Conservation (phyloP, 805 yeast genomes). For the Wilhelminamyces savonicus region DNA sequence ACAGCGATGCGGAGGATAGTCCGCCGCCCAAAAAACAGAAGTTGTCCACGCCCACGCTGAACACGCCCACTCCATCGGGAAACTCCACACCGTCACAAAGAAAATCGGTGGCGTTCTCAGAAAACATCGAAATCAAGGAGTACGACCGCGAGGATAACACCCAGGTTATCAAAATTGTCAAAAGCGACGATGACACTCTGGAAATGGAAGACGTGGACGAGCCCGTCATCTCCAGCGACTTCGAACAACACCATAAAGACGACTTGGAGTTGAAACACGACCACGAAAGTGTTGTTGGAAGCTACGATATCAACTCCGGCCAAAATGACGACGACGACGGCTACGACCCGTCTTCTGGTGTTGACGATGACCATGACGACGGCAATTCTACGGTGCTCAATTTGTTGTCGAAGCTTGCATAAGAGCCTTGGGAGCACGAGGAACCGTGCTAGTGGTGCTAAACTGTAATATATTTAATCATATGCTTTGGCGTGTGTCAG, state of each 20-base stretch:
- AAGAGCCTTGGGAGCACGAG: too few relatives aligned
- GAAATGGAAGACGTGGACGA: constrained; percentile 10
- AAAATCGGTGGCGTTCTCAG: constrained; percentile 35
- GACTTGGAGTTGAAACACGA: constrained; percentile 24
- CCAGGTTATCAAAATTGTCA: constrained; percentile 14
- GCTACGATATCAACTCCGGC: too few relatives aligned
- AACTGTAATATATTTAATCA: neutral
- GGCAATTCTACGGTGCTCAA: constrained; percentile 20
- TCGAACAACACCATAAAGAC: constrained; percentile 24
- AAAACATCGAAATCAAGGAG: constrained; percentile 36
- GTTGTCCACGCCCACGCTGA: too few relatives aligned
- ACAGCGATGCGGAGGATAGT: constrained; percentile 11
- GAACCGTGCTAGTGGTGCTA: too few relatives aligned
- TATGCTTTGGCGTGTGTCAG: neutral
- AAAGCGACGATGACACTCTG: constrained; percentile 14
- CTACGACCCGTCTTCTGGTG: constrained; percentile 13
- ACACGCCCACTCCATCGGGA: constrained; percentile 16
- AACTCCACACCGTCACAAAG: constrained; percentile 21
- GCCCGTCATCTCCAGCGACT: constrained; percentile 8
- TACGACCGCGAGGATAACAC: constrained; percentile 32
- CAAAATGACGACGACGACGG: constrained; percentile 7
- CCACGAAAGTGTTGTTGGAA: neutral
- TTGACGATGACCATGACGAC: constrained; percentile 3
- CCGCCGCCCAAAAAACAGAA: constrained; percentile 9
- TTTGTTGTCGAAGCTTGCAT: constrained; percentile 24